Conservation (phyloP, 257 asterid species). For the Lycium ferocissimum region DNA sequence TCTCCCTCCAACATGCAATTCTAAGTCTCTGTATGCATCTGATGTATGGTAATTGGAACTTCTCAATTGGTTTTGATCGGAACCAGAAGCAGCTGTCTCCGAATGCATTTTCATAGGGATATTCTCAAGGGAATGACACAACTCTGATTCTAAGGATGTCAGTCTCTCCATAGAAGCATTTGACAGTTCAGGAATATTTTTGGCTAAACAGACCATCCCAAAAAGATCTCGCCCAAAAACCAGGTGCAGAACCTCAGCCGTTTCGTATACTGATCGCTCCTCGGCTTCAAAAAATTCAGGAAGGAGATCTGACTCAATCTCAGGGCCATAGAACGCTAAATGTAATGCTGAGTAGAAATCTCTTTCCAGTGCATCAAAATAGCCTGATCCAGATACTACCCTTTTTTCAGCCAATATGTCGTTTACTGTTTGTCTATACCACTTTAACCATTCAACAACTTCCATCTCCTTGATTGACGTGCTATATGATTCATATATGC, state of each 20-base stretch:
- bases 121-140: conserved; percentile 40
- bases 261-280: conserved; percentile 69
- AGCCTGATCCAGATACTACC: conserved; percentile 83
- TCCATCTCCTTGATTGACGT: conserved; percentile 66
- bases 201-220: conserved; percentile 79
- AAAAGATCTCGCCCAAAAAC: conserved; percentile 92
- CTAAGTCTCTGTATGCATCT: conserved; percentile 75
- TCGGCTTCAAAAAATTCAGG: conserved; percentile 95
- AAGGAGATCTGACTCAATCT: conserved; percentile 79
- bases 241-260: conserved; percentile 88
- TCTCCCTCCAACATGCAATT: conserved; percentile 75
- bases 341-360: conserved; percentile 89
- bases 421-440: conserved; percentile 79
- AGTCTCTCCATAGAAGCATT: conserved; percentile 48
- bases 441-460: conserved; percentile 93
- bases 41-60: conserved; percentile 43
- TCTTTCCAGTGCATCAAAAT: conserved; percentile 75
- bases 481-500: conserved; percentile 51
- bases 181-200: conserved; percentile 57
- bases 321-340: conserved; percentile 90
- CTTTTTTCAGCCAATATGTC: conserved; percentile 84
- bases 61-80: conserved; percentile 42
- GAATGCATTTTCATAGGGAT: conserved; percentile 34
- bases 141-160: conserved; percentile 43
- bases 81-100: conserved; percentile 39